Evolutionary conservation across 2,329 filamentous ascomycete species (phyloP).

Genomic region (Phaeosphaeriaceae sp.): DNA sequence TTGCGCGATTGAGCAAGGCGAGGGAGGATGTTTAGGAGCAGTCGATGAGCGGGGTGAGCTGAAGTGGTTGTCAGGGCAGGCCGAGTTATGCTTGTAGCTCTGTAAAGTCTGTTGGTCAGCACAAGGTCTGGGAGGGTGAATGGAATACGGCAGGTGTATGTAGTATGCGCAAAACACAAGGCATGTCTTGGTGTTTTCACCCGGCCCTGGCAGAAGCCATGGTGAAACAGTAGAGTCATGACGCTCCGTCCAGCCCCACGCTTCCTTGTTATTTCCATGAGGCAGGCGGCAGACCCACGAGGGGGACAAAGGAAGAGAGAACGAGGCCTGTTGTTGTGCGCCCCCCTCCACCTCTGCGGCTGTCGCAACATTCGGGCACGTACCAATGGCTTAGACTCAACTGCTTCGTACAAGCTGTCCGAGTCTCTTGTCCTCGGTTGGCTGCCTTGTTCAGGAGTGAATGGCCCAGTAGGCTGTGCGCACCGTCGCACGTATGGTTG

Average conservation of each 20-base stretch:
- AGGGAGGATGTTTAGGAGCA: constrained; percentile 18
- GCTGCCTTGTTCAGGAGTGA: neutral
- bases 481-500: no score
- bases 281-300: no score
- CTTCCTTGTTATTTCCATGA: no score
- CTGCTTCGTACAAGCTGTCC: neutral
- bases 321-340: neutral
- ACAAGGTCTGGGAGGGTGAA: neutral
- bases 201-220: constrained; percentile 17
- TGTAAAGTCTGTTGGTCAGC: neutral
- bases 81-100: no score
- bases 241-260: constrained; percentile 30
- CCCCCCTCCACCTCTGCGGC: constrained; percentile 1
- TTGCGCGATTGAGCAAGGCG: constrained; percentile 17
- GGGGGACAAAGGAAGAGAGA: constrained; percentile 5
- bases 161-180: constrained; percentile 26
- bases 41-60: constrained; percentile 18
- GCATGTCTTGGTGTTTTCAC: constrained; percentile 22
- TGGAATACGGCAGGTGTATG: constrained; percentile 19
- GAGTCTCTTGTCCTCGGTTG: neutral
- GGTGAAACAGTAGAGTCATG: constrained; percentile 37
- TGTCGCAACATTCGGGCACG: constrained; percentile 3
- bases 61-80: no score
- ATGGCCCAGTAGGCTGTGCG: no score
- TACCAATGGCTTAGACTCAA: constrained; percentile 13